These are phyloP conservation scores for Lobosporangium transversale DNA, from an alignment of 192 early-diverging fungal genomes.

Conservation along the genomic window DNA sequence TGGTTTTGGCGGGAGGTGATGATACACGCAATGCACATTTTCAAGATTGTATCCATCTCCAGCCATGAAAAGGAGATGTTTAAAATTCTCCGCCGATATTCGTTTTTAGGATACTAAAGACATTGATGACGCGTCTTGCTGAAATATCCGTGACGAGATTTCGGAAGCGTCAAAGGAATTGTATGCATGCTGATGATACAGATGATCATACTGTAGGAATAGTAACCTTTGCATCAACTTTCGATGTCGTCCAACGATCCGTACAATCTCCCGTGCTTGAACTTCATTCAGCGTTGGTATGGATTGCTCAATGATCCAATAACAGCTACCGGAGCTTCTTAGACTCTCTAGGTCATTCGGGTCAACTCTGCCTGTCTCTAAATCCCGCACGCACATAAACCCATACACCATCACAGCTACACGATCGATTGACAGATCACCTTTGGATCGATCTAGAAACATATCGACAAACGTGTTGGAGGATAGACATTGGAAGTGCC, in stretches of 20 bases:
- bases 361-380: constrained; percentile 48
- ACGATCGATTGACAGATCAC: constrained; percentile 39
- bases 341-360: too few species aligned
- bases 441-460: constrained; percentile 40
- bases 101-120: too few species aligned
- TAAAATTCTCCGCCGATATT: too few species aligned
- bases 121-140: too few species aligned
- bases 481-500: constrained; percentile 36
- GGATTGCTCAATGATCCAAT: constrained; percentile 45
- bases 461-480: constrained; percentile 43
- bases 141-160: too few species aligned
- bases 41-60: too few species aligned
- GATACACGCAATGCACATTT: too few species aligned
- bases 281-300: constrained; percentile 41
- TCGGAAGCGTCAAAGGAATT: too few species aligned
- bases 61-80: too few species aligned
- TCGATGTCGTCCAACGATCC: constrained; percentile 31
- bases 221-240: constrained; percentile 24
- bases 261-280: constrained; percentile 39
- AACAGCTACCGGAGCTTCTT: constrained; percentile 36
- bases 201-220: too few species aligned
- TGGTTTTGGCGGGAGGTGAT: too few species aligned
- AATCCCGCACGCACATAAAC: constrained; percentile 46
- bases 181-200: too few species aligned
- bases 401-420: constrained; percentile 52